A percentile compares a stretch with the other conserved stretches of the same genome.
Conservation (phyloP, 192 early-diverging fungal species). For the Entomortierella chlamydospora region DNA sequence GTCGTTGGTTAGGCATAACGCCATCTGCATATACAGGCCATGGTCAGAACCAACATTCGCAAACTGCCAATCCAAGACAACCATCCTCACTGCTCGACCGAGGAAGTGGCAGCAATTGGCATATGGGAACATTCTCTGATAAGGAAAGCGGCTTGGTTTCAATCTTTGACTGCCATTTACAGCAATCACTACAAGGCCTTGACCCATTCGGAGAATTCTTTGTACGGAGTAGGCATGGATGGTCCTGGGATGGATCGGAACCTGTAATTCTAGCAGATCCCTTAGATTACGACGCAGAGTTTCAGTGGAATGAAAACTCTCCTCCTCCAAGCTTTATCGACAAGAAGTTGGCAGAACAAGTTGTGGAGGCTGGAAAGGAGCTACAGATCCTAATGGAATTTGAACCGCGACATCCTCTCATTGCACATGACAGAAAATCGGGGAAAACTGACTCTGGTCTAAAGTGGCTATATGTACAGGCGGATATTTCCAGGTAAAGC, state of each 20-base stretch:
- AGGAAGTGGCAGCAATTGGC: neutral
- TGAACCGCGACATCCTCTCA: slow-evolving; percentile 43
- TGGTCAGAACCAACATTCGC: neutral
- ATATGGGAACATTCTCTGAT: neutral
- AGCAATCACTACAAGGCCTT: slow-evolving; percentile 32
- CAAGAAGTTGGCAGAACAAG: slow-evolving; percentile 24
- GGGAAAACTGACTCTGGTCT: slow-evolving; percentile 5
- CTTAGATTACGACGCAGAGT: slow-evolving; percentile 16
- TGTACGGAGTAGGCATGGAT: slow-evolving; percentile 28
- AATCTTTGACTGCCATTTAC: slow-evolving; percentile 32
- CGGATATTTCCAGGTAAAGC: slow-evolving; percentile 27
- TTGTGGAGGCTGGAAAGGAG: slow-evolving; percentile 58
- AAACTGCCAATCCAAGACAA: neutral
- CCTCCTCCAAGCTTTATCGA: slow-evolving; percentile 41
- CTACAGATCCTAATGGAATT: slow-evolving; percentile 51
- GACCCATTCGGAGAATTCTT: slow-evolving; percentile 59
- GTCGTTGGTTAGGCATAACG: slow-evolving; percentile 54
- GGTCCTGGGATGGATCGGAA: slow-evolving; percentile 33
- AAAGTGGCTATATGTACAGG: slow-evolving; percentile 22
- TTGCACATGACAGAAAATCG: slow-evolving; percentile 18
- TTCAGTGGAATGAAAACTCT: slow-evolving; percentile 8
- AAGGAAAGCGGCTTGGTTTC: slow-evolving; percentile 8
- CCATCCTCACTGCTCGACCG: too few relatives aligned
- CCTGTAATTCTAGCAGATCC: slow-evolving; percentile 33
- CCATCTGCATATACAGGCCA: slow-evolving; percentile 1